A percentile compares a stretch with the other conserved stretches of the same genome.
Evolutionary conservation across 2,329 filamentous ascomycete genomes (phyloP).

Genomic region (Xylariaceae sp.): DNA sequence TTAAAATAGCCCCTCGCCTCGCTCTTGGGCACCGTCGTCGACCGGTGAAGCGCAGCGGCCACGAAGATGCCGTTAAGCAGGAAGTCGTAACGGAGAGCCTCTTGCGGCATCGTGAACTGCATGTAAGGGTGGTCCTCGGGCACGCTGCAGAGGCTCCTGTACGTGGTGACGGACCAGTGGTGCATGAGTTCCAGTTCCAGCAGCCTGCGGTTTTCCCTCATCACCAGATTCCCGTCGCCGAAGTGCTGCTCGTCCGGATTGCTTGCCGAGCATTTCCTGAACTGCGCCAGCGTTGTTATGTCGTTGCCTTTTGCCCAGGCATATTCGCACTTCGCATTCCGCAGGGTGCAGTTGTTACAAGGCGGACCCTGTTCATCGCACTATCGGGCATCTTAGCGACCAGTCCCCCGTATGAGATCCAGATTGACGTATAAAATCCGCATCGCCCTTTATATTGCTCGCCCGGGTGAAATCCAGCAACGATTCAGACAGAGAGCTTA

Average conservation of each 20-base stretch:
- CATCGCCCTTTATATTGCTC: not conserved
- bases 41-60: conserved; percentile 35
- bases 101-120: conserved; percentile 33
- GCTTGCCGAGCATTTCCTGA: conserved; percentile 9
- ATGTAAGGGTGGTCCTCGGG: conserved; percentile 37
- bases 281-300: not conserved
- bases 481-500: conserved; percentile 12
- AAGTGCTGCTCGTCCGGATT: conserved; percentile 7
- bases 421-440: not conserved
- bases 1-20: conserved; percentile 29
- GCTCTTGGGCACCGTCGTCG: conserved; percentile 18
- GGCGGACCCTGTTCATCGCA: conserved; percentile 31
- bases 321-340: conserved; percentile 31
- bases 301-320: conserved; percentile 19
- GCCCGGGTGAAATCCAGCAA: not conserved
- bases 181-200: conserved; percentile 51
- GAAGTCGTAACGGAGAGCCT: conserved; percentile 38
- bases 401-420: not conserved
- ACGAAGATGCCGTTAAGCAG: conserved; percentile 39
- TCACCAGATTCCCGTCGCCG: conserved; percentile 8
- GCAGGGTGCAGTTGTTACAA: conserved; percentile 29
- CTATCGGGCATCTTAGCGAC: conserved; percentile 15
- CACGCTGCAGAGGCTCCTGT: conserved; percentile 37
- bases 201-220: conserved; percentile 24
- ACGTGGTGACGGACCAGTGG: conserved; percentile 46